Evolutionary conservation across 768 basidiomycete species (phyloP).

Genomic region (Lentinula raphanica): DNA sequence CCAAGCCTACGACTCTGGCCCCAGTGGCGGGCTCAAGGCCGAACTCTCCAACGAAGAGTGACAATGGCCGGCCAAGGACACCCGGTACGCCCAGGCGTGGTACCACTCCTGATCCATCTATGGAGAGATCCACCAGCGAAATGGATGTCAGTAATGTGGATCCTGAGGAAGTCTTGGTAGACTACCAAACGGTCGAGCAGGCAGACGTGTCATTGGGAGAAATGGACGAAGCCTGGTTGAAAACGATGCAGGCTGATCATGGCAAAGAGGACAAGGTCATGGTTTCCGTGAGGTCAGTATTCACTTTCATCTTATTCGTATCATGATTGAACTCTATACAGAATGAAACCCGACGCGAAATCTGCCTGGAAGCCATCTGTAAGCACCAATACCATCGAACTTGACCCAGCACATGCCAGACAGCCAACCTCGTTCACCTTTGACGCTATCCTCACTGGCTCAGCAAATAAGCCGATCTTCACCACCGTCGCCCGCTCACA

Average conservation of each 20-base stretch:
- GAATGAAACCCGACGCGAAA: constrained; percentile 54
- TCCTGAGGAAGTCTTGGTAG: constrained; percentile 70
- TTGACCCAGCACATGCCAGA: constrained; percentile 53
- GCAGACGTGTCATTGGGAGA: constrained; percentile 58
- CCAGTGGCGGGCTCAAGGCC: constrained; percentile 49
- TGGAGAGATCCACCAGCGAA: constrained; percentile 48
- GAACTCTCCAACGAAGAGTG: constrained; percentile 29
- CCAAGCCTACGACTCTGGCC: constrained; percentile 27
- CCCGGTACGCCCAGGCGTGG: constrained; percentile 44
- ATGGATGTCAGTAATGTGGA: constrained; percentile 76
- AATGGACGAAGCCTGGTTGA: constrained; percentile 54
- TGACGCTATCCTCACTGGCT: constrained; percentile 73
- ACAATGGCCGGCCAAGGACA: constrained; percentile 42
- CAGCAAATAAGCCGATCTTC: constrained; percentile 77
- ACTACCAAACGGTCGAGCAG: constrained; percentile 65
- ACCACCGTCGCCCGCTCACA: constrained; percentile 71
- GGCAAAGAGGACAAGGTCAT: constrained; percentile 83
- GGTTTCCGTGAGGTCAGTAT: constrained; percentile 62
- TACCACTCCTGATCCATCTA: constrained; percentile 41
- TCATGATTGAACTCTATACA: constrained; percentile 22
- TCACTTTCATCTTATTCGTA: constrained; percentile 3
- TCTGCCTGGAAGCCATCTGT: constrained; percentile 54
- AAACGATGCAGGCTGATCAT: constrained; percentile 39
- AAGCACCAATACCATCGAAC: constrained; percentile 49
- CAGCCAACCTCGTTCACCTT: constrained; percentile 47